Evolutionary conservation across 2,329 filamentous ascomycete genomes (phyloP), one percentile per base, ranked within the genome.

Genomic region (Hypoxylon sp.): DNA sequence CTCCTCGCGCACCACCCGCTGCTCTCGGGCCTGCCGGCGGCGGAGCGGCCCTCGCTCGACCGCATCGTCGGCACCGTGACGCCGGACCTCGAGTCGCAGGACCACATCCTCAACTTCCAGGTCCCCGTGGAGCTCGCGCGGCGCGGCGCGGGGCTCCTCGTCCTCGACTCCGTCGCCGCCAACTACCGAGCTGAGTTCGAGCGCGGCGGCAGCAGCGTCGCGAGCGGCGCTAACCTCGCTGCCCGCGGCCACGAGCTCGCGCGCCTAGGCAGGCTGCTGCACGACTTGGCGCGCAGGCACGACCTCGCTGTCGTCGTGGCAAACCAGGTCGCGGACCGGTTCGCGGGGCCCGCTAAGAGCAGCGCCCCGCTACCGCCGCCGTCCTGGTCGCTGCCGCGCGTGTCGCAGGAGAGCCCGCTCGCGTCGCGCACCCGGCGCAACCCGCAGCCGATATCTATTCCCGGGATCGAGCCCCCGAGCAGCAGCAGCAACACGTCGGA

Each of bases 121-220:
- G 89, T 98, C 5, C 95, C 95, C 1, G 90, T 97, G 17, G 89
- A 93, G 26, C 87, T 97, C 19, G 81, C 86, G 68, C 87, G 91
- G 48, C 88, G 92, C 76, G 85, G 89, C 64, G 83, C 97, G 54
- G 93, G 94, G 1, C 85, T 99, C 1, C 79, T 99, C 1, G 85
- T 98, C 13, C 80, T 99, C 30, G 95, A 99, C 79, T 97, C 92
- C 4, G 90, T 99, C 26, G 94, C 95, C 0, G 93, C 95, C 62
- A 99, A 99, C 78, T 99, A 95, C 78, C 90, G 95, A 67, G 94
- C 92, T 51, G 94, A 98, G 76, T 95, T 93, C 71, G 91, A 93
- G 70, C 85, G 87, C 58, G 78, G 87, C 58, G 78, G 80, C 26
- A 77, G 73, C 65, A 72, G 80, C 62, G 73, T 76, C 65, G 74